Base-by-base conservation (phyloP, 495 filamentous ascomycete species). In the Pseudevernia furfuracea region DNA sequence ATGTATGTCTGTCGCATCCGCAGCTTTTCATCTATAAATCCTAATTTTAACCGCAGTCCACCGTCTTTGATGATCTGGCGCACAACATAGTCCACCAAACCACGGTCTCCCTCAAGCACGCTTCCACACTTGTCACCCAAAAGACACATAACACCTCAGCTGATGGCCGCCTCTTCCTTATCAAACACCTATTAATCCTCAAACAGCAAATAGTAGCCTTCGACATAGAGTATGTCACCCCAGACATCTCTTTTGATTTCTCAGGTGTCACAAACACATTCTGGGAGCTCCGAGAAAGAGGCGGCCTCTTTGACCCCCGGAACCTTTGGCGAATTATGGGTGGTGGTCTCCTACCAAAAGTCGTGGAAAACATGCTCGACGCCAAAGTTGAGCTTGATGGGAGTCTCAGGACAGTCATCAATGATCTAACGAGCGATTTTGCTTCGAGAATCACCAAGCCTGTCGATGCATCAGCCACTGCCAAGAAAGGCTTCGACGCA, bases 121-220 rank as follows among this genome's bases (percentile, higher is more conserved):
- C 81, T 52, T 76, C 78, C 60, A 71, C 70, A 49, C 75, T 77
- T 19, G 81, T 90, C 36, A 71, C 74, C 52, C 80, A 73, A 73
- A 85, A 82, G 68, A 63, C 61, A 72, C 74, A 64, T 69, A 84
- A 80, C 9, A 79, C 80, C 21, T 72, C 79, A 6, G 77, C 78
- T 9, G 89, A 94, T 73, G 82, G 84, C 1, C 86, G 91, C 67
- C 82, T 97, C 38, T 97, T 97, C 75, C 84, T 95, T 66, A 87
- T 97, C 75, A 92, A 90, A 68, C 92, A 97, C 71, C 81, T 97
- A 4, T 86, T 96, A 46, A 85, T 95, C 65, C 84, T 97, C 15
- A 96, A 96, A 70, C 91, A 93, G 67, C 88, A 93, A 68, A 90
- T 97, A 37, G 84, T 96, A 43, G 90, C 91, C 23, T 92, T 96